These are phyloP conservation scores for Viola odorata DNA, from an alignment of 345 rosid species.

Conservation along the genomic window DNA sequence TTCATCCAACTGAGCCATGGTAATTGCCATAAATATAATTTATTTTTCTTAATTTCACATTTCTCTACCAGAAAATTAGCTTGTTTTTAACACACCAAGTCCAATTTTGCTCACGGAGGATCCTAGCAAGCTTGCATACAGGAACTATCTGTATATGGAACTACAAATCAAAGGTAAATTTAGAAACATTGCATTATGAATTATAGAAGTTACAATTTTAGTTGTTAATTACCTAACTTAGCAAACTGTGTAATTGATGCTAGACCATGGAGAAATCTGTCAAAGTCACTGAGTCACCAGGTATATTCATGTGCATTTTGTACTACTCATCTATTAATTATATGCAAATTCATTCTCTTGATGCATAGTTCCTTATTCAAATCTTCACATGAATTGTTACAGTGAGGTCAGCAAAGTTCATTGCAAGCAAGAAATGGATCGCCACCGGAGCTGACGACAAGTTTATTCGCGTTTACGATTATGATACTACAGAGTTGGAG, in stretches of 20 bases:
- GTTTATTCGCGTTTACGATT: slow-evolving; percentile 26
- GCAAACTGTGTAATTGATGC: neutral
- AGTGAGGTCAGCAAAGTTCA: slow-evolving; percentile 39
- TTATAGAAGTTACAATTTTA: neutral
- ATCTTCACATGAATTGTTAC: neutral
- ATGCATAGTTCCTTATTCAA: neutral
- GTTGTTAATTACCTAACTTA: slow-evolving; percentile 3
- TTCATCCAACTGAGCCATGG: slow-evolving; percentile 41
- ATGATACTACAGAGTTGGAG: slow-evolving; percentile 24
- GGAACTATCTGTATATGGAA: slow-evolving; percentile 36
- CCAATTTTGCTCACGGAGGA: slow-evolving; percentile 15
- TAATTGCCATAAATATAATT: neutral
- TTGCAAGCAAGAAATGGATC: slow-evolving; percentile 31
- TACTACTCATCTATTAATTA: neutral
- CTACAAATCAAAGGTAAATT: slow-evolving; percentile 32
- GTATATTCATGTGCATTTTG: neutral
- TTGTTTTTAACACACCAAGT: neutral
- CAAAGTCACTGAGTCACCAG: slow-evolving; percentile 23
- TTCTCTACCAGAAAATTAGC: neutral
- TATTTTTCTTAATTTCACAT: neutral
- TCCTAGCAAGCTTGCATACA: slow-evolving; percentile 26
- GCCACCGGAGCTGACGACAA: slow-evolving; percentile 34
- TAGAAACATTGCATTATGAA: neutral
- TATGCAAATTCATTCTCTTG: neutral
- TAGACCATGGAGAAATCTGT: slow-evolving; percentile 21